Evolutionary conservation across 768 basidiomycete species (phyloP), one percentile per base, ranked within the genome.

Genomic region (Mycena venus): DNA sequence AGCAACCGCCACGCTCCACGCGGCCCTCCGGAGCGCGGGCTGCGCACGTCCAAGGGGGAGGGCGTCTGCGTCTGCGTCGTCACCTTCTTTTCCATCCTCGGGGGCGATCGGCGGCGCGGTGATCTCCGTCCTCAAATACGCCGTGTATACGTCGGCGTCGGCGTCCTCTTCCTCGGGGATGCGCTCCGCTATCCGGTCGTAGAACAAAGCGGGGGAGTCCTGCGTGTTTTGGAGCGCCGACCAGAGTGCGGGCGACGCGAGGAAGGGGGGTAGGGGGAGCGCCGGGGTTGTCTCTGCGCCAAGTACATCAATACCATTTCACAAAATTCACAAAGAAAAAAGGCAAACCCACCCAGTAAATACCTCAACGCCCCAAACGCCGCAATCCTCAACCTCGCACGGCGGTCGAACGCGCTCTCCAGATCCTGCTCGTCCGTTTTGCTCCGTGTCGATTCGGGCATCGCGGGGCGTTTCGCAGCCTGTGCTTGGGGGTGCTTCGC

Each of bases 371-470:
- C 90, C 15, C 93, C 93, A 21, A 96, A 85, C 4, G 90, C 93
- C 34, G 91, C 90, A 15, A 94, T 88, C 23, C 95, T 87, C 60
- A 96, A 75, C 62, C 95, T 87, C 10, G 93, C 95, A 58, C 86
- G 88, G 55, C 93, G 84, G 78, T 96, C 95, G n/a, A 82, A 79
- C 63, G 93, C 92, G 53, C 82, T 89, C 82, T 96, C 95, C 49
- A 51, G 25, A 64, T 94, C 93, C 2, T 88, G 86, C 27, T 90
- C 90, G 25, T 94, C 93, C 0, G 82, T 78, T 75, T 88, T 90
- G n/a, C 83, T 78, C 21, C 89, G 82, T 8, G 80, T 55, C 5
- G 60, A 42, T 19, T 80, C 55, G 9, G 60, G 51, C 17, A 60
- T 10, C 1, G 72, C 71, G 5, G 75, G 72, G 9, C 75, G 75